A percentile compares a stretch with the other conserved stretches of the same genome.
Conservation (phyloP, 768 basidiomycete species). For the Termitomyces sp. region DNA sequence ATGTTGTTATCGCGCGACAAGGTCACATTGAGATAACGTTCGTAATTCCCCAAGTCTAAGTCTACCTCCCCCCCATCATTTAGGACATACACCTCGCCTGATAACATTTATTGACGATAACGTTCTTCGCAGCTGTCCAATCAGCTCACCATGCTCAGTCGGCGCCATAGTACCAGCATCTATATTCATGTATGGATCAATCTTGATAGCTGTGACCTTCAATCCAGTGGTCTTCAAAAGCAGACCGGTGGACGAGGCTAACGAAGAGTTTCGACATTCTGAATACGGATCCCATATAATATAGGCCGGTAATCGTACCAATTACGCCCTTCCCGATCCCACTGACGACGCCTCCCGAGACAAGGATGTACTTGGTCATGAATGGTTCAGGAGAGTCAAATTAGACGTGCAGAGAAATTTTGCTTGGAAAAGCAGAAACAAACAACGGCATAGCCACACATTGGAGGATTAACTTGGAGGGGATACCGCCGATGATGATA, state of each 20-base stretch:
- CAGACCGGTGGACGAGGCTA: constrained; percentile 95
- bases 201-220: constrained; percentile 98
- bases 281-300: constrained; percentile 12
- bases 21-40: constrained; percentile 94
- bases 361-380: constrained; percentile 96
- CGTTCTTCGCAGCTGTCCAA: background rate
- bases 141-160: constrained; percentile 85
- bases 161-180: constrained; percentile 99
- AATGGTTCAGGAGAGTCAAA: constrained; percentile 8
- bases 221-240: constrained; percentile 92
- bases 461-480: too few relatives aligned
- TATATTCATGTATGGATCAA: constrained; percentile 99
- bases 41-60: constrained; percentile 96
- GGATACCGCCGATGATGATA: too few relatives aligned
- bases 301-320: constrained; percentile 52
- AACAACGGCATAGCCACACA: constrained; percentile 10
- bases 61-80: constrained; percentile 99
- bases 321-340: constrained; percentile 99
- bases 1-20: constrained; percentile 95
- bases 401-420: constrained; percentile 8
- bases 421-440: constrained; percentile 3
- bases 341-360: constrained; percentile 96
- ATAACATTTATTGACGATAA: background rate
- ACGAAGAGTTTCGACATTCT: constrained; percentile 8
- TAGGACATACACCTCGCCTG: constrained; percentile 93